phyloP scores from a whole-genome alignment of 2,329 filamentous ascomycete species.

The Penicillium sp. region DNA sequence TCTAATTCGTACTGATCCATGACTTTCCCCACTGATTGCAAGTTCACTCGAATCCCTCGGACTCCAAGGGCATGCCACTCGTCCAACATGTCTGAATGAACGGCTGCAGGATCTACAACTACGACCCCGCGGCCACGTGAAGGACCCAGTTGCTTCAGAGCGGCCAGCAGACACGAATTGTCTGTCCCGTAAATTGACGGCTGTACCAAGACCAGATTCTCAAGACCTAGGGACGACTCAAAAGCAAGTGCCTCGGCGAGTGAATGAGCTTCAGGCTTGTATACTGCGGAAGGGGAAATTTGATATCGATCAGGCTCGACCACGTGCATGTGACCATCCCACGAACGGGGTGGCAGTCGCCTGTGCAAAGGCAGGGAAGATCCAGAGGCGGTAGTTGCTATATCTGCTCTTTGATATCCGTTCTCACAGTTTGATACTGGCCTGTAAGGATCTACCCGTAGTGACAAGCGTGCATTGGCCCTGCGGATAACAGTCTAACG shows the following conservation, averaged over 20 bases:
- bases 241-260: constrained; percentile 49
- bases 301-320: constrained; percentile 50
- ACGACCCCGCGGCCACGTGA: constrained; percentile 51
- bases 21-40: constrained; percentile 48
- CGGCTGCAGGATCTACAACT: constrained; percentile 47
- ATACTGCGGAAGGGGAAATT: constrained; percentile 45
- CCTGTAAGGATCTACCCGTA: constrained; percentile 7
- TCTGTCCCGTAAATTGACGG: constrained; percentile 58
- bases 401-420: background rate
- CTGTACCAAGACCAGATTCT: constrained; percentile 55
- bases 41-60: constrained; percentile 54
- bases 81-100: constrained; percentile 36
- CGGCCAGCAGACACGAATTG: constrained; percentile 54
- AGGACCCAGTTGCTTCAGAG: constrained; percentile 46
- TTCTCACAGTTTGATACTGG: constrained; percentile 6
- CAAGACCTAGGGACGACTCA: constrained; percentile 46
- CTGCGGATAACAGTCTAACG: constrained; percentile 13
- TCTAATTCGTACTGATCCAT: constrained; percentile 40
- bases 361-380: constrained; percentile 13
- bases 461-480: constrained; percentile 13
- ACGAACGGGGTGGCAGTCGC: constrained; percentile 37
- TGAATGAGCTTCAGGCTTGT: constrained; percentile 47
- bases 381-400: background rate
- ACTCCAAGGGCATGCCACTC: constrained; percentile 55
- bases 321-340: constrained; percentile 62